Evolutionary conservation across 208 protist species (phyloP), one percentile per base, ranked within the genome.

Genomic region (Naegleria gruberi): DNA sequence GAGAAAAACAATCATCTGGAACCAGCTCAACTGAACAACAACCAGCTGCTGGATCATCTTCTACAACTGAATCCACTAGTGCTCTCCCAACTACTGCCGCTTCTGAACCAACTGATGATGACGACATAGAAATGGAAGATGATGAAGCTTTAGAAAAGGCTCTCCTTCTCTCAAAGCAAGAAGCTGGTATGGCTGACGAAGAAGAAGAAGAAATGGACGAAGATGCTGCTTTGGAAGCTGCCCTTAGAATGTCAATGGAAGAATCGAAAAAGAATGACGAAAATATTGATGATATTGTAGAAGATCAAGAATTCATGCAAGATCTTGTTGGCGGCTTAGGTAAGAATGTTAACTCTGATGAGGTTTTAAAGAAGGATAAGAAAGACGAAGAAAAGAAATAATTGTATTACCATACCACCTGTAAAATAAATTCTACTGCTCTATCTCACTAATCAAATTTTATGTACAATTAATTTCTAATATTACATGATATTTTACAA

Each of bases 181-280:
- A 89, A 86, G 30, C 30, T 47, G 10, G 17, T 34, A 87, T 89
- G 23, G 65, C 7, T 5, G 89, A 90, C 44, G 65, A 90, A 23
- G 74, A 74, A 23, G 90, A 87, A 30, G 77, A 65, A 42, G 74
- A 89, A 4, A 51, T 89, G 10, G 86, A 83, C 23, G 96, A 97
- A 89, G 96, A 98, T 90, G 74, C 4, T 42, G 74, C 74, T 15
- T 44, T 83, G 1, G 15, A 44, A 44, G 8, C 12, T n/a, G 77
- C 65, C 5, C 34, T 77, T 37, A 30, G 34, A n/a, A 77, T 77
- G 65, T 77, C 65, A 37, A 30, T 77, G 0, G 30, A 37, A 1
- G 65, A 77, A 77, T 7, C 65, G 10, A 37, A 37, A 8, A 77
- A 77, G 30, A 30, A 77, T 7, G 65, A 77, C 34, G 65, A 77